Conservation (phyloP, 2,329 filamentous ascomycete species). For the Trichoderma afroharzianum region DNA sequence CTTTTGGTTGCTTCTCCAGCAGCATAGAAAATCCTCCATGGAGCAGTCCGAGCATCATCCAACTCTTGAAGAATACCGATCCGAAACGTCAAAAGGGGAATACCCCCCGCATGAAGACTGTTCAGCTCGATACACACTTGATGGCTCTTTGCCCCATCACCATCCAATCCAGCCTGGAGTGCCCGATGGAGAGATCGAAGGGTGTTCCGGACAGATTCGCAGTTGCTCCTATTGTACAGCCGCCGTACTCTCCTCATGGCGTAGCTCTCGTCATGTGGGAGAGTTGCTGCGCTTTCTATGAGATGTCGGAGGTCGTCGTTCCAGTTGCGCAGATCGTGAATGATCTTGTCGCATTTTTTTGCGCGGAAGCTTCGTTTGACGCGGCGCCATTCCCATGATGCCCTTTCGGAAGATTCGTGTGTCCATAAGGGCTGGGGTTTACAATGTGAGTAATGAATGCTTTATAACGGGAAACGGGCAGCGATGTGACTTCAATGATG, state of each 20-base stretch:
- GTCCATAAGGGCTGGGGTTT: conserved; percentile 3
- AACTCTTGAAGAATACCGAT: neutral
- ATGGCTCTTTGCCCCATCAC: neutral
- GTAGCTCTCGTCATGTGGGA: neutral
- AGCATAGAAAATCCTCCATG: conserved; percentile 5
- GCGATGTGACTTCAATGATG: no score
- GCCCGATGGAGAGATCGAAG: conserved; percentile 1
- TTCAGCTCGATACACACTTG: conserved; percentile 2
- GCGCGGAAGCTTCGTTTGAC: conserved; percentile 10
- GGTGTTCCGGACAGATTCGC: neutral
- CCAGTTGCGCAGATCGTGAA: conserved; percentile 8
- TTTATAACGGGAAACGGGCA: no score
- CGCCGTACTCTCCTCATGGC: neutral
- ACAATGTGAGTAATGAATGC: neutral
- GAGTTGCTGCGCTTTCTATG: neutral
- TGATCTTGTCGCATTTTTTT: conserved; percentile 13
- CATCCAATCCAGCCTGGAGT: neutral
- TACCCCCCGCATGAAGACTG: neutral
- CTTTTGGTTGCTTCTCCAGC: neutral
- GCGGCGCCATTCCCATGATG: conserved; percentile 14
- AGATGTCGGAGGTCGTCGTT: conserved; percentile 11
- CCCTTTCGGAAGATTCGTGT: neutral
- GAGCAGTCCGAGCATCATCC: neutral
- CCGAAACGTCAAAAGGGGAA: neutral
- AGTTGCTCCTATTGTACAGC: neutral